Base-by-base conservation (phyloP, 2,329 filamentous ascomycete genomes). In the Penicillium aurantiogriseum region DNA sequence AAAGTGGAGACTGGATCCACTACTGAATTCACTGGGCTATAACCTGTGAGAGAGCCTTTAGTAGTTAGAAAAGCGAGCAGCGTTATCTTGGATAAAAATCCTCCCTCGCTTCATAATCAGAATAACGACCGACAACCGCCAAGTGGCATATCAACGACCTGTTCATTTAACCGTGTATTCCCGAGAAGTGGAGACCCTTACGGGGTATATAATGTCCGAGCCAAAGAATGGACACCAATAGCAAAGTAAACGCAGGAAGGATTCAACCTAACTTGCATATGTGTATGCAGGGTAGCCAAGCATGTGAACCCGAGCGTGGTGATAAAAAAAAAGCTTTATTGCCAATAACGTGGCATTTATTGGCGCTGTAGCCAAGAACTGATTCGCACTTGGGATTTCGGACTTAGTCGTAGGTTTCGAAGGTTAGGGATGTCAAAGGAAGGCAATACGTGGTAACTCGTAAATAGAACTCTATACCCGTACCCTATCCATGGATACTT, bases 281-380 rank as follows among this genome's bases (percentile, higher is more conserved):
- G 29, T 33, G 31, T 33, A 15, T 31, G 25, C 17, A 33, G 23
- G 25, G 15, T 15, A 11, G 17, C 31, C 39, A 44, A 51, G 48
- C 15, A n/a, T 44, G 19, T 7, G 29, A 31, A 29, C 50, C 45
- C 19, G 38, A 44, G 36, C 47, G 35, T 9, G 21, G 54, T 48
- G 21, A 38, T 13, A 38, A 62, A 36, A 58, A 25, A 27, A 39
- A 58, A 60, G 61, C 54, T 63, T 62, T 53, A 11, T 33, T 62
- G 57, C 46, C 61, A 60, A 62, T 58, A 19, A n/a, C 52, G 19
- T 48, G 51, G 58, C 48, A 27, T 53, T 51, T 54, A 48, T 58
- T 54, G 58, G 58, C 54, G 51, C 45, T 51, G 49, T 40, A 51
- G 54, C 50, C 54, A 56, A 57, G 61, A 51, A 50, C 45, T 11